Percentiles rank a stretch among this genome's conserved stretches.
phyloP scores from a whole-genome alignment of 306 rosid genomes.

The Glycine tomentella region DNA sequence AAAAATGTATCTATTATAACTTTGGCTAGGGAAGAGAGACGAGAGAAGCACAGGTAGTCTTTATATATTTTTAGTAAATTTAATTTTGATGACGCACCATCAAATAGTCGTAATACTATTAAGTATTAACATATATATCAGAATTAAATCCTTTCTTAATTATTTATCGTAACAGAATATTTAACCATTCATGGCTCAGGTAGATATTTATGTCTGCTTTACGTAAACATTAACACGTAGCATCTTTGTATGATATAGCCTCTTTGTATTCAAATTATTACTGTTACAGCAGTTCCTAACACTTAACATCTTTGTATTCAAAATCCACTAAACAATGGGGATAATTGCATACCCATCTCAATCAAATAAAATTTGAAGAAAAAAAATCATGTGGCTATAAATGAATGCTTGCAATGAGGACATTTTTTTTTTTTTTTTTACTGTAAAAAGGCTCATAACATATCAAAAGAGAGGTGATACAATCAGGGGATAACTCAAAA shows the following conservation, averaged over 20 bases:
- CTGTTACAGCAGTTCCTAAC: too few relatives aligned
- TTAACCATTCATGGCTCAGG: not conserved
- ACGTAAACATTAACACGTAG: slow-evolving; percentile 11
- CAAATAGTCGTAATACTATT: too few relatives aligned
- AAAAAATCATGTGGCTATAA: not conserved
- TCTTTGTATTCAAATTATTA: too few relatives aligned
- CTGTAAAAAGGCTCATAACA: too few relatives aligned
- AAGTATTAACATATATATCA: too few relatives aligned
- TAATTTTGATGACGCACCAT: not conserved
- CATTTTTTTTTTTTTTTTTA: not conserved
- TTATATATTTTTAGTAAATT: not conserved
- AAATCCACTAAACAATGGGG: not conserved
- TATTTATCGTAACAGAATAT: not conserved
- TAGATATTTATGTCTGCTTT: slow-evolving; percentile 9
- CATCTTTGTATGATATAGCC: too few relatives aligned
- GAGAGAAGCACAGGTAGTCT: not conserved
- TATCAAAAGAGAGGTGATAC: too few relatives aligned
- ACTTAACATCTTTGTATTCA: not conserved
- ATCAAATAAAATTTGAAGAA: not conserved
- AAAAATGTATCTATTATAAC: not conserved
- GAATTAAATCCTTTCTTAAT: not conserved
- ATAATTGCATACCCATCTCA: not conserved
- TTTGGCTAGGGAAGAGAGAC: not conserved
- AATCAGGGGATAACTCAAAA: too few relatives aligned
- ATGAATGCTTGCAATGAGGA: not conserved